These are phyloP conservation scores for Phytophthora tubulina DNA, from an alignment of 352 stramenopile species.

Conservation along the genomic window DNA sequence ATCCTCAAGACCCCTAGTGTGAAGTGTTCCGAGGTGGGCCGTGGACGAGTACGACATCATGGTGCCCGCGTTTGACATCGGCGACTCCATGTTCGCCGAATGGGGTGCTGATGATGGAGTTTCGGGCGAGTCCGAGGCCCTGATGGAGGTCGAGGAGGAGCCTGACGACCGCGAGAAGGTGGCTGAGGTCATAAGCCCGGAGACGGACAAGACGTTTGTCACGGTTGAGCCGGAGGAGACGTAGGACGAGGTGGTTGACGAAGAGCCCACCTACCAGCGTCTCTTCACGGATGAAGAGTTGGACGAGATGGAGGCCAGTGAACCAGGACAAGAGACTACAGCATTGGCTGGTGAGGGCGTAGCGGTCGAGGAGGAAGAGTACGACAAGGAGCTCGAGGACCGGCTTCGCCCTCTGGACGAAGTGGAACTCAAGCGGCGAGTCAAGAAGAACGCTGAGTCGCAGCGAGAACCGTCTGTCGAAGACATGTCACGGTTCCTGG, in stretches of 20 bases:
- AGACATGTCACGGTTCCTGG: no score
- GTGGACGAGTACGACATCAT: no score
- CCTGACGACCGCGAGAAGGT: no score
- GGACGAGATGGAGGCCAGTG: not conserved
- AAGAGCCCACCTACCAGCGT: not conserved
- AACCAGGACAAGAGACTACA: not conserved
- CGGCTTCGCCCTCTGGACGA: conserved; percentile 12
- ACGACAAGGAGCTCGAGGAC: conserved; percentile 19
- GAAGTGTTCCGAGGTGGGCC: no score
- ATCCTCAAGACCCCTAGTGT: no score
- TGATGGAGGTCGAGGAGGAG: no score
- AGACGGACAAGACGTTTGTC: no score
- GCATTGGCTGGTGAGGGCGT: not conserved
- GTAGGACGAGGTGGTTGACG: not conserved
- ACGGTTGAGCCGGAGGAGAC: not conserved
- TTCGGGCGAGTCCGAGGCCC: no score
- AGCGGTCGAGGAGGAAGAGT: conserved; percentile 1
- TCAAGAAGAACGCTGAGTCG: not conserved
- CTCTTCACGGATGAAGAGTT: not conserved
- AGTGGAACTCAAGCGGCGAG: not conserved
- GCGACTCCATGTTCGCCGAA: no score
- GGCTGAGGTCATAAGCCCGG: no score
- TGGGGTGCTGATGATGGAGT: no score
- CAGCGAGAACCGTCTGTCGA: not conserved
- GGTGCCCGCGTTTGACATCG: no score